Base-by-base conservation (phyloP, 1,284 basidiomycete species). In the Moesziomyces antarcticus region DNA sequence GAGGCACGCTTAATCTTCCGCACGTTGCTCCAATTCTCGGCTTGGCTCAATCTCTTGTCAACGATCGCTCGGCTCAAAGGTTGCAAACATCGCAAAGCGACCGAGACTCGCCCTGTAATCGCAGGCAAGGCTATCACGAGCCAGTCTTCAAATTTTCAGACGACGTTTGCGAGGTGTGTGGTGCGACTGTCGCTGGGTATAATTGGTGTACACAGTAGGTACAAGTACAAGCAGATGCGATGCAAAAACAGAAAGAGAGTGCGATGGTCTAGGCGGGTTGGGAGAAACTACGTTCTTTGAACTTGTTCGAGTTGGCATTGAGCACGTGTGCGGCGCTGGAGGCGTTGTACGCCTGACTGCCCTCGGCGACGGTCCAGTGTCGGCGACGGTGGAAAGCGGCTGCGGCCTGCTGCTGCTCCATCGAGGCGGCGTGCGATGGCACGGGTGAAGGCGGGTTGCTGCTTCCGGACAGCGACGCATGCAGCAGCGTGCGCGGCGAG, bases 321-420 rank as follows among this genome's bases (percentile, higher is more conserved):
- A 43, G 42, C 30, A 43, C 4, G n/a, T 59, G 63, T 13, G 30
- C 24, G 13, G 51, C 25, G 25, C 37, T 43, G 25, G 53, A 22
- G 44, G 57, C 63, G 37, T 60, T 60, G 3, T 52, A 66, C 20
- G 57, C 63, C 24, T 56, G 56, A 21, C 63, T 66, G n/a, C 63
- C 63, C 49, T 66, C 56, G 33, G 63, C 63, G 21, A 66, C 57
- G 16, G 63, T 66, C 63, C 63, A 66, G 50, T 66, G 63, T 11
- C 63, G 56, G 43, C 63, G 63, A 6, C 57, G 43, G 43, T 66
- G 56, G 53, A 47, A 60, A 13, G 48, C 13, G 6, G 48, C 41
- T 7, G 52, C 41, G 7, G 52, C 41, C 24, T 58, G 63, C 40
- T 47, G 50, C 22, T 51, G 51, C 40, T 50, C 53, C 27, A 37